These are phyloP conservation scores for Zygoascus sp. DNA, from an alignment of 1,139 yeast genomes.

Conservation along the genomic window DNA sequence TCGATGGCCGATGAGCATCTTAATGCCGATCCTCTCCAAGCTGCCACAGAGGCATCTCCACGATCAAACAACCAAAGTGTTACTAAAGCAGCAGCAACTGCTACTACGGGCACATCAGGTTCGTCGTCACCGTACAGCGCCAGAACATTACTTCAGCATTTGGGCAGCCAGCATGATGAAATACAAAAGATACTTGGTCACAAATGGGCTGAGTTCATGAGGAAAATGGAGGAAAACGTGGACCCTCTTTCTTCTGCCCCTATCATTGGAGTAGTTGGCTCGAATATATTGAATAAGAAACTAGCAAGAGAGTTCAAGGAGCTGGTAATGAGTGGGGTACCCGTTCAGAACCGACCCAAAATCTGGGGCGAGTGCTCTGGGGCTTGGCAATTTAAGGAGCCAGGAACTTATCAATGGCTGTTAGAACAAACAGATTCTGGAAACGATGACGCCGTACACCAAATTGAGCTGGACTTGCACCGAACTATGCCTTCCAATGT, in stretches of 20 bases:
- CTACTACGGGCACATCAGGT: background rate
- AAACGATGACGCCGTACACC: slow-evolving; percentile 41
- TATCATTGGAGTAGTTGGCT: slow-evolving; percentile 6
- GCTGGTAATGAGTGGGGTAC: slow-evolving; percentile 46
- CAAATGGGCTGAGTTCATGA: slow-evolving; percentile 36
- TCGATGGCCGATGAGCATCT: background rate
- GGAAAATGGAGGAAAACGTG: slow-evolving; percentile 20
- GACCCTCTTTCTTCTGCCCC: slow-evolving; percentile 7
- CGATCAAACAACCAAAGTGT: background rate
- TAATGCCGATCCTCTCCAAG: background rate
- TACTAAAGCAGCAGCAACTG: background rate
- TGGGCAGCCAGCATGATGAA: slow-evolving; percentile 33
- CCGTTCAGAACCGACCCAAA: slow-evolving; percentile 45
- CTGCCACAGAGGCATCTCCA: background rate
- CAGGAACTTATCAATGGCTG: slow-evolving; percentile 46
- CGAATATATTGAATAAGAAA: background rate
- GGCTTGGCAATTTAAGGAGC: slow-evolving; percentile 43
- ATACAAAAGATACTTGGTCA: slow-evolving; percentile 32
- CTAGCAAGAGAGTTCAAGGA: slow-evolving; percentile 36
- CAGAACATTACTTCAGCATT: slow-evolving; percentile 31
- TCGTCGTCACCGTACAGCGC: slow-evolving; percentile 3
- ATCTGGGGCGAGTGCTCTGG: slow-evolving; percentile 57
- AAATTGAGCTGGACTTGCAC: slow-evolving; percentile 51
- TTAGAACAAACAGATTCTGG: slow-evolving; percentile 18
- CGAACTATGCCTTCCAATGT: slow-evolving; percentile 56